Percentiles rank a stretch among this genome's conserved stretches.
Evolutionary conservation across 176 grass and related monocot species (phyloP).

Genomic region (barley (Hordeum vulgare)): MorexV3_pseudomolecules_assembly NC_058522.1:362215617-362216116

Average conservation of each 20-base stretch:
- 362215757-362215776: background rate
- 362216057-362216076: too few species aligned
- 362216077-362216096: too few species aligned
- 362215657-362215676: background rate
- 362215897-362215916: too few species aligned
- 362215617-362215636: background rate
- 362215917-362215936: background rate
- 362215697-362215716: background rate
- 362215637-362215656: background rate
- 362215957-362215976: background rate
- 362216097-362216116: too few species aligned
- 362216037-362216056: too few species aligned
- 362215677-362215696: background rate
- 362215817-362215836: too few species aligned
- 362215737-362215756: background rate
- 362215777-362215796: background rate
- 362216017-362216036: too few species aligned
- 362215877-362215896: background rate
- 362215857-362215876: too few species aligned
- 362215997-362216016: too few species aligned
- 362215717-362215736: constrained; percentile 8
- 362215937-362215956: background rate
- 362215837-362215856: background rate
- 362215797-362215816: background rate
- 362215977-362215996: background rate